Percentiles rank a stretch among this genome's conserved stretches.
phyloP scores from a whole-genome alignment of 176 grass and related monocot genomes.

The Ananas comosus region DNA sequence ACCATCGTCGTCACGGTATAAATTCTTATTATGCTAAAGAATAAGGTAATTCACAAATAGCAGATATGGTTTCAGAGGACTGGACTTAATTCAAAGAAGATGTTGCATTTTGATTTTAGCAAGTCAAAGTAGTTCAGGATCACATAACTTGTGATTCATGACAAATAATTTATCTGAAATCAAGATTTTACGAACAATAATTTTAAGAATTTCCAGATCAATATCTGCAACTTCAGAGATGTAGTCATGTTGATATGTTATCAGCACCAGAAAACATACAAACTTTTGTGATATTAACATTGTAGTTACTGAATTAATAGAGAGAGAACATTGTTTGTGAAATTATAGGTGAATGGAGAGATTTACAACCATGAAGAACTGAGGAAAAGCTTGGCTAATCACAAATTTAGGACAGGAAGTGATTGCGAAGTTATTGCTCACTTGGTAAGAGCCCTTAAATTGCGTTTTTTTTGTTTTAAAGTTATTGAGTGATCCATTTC shows the following conservation, averaged over 20 bases:
- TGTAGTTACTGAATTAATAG: not conserved
- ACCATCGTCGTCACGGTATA: constrained; percentile 80
- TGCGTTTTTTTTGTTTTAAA: not conserved
- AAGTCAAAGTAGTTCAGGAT: not conserved
- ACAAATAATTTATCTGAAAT: not conserved
- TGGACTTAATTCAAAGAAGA: not conserved
- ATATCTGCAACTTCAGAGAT: no score
- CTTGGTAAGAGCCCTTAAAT: constrained; percentile 39
- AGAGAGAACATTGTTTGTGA: not conserved
- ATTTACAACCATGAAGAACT: constrained; percentile 95
- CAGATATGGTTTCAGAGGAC: not conserved
- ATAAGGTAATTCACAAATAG: no score
- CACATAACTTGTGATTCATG: not conserved
- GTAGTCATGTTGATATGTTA: no score
- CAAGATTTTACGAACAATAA: not conserved
- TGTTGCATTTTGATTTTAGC: not conserved
- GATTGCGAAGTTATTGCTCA: constrained; percentile 96
- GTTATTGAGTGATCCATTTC: not conserved
- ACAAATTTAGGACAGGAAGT: constrained; percentile 82
- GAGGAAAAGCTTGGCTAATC: constrained; percentile 51
- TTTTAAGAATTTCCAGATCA: no score
- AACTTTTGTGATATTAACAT: not conserved
- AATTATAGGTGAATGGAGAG: constrained; percentile 68
- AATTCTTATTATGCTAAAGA: not conserved
- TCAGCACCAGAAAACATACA: no score